Evolutionary conservation across 192 early-diverging fungal genomes (phyloP).

Genomic region (Anaeromyces robustus): DNA sequence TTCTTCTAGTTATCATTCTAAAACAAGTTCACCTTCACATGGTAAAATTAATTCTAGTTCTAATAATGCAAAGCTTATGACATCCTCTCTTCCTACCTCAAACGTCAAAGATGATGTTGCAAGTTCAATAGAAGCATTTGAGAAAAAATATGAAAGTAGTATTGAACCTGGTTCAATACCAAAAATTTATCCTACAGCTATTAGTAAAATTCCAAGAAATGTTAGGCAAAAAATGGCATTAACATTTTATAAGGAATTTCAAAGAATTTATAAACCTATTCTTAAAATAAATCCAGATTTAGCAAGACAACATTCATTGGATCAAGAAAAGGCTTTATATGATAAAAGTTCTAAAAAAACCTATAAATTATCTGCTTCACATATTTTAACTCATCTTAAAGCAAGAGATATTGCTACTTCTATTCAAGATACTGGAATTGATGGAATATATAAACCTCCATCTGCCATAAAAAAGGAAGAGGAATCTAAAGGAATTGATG

Average conservation of each 20-base stretch:
- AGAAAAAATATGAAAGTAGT: background rate
- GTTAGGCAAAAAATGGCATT: background rate
- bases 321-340: conserved; percentile 11
- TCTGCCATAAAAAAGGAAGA: background rate
- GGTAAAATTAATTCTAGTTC: background rate
- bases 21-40: background rate
- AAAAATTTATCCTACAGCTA: background rate
- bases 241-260: background rate
- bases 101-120: background rate
- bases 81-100: background rate
- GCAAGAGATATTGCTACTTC: conserved; percentile 25
- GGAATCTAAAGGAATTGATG: background rate
- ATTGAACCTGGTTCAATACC: background rate
- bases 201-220: background rate
- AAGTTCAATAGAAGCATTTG: background rate
- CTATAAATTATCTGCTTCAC: conserved; percentile 15
- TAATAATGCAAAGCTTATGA: background rate
- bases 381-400: conserved; percentile 31
- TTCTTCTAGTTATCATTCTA: background rate
- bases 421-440: conserved; percentile 39
- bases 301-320: background rate
- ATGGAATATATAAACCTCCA: conserved; percentile 29
- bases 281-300: background rate
- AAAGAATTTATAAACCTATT: background rate
- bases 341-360: background rate